phyloP scores from a whole-genome alignment of 164 flowering plant species.

The Santalum album region DNA sequence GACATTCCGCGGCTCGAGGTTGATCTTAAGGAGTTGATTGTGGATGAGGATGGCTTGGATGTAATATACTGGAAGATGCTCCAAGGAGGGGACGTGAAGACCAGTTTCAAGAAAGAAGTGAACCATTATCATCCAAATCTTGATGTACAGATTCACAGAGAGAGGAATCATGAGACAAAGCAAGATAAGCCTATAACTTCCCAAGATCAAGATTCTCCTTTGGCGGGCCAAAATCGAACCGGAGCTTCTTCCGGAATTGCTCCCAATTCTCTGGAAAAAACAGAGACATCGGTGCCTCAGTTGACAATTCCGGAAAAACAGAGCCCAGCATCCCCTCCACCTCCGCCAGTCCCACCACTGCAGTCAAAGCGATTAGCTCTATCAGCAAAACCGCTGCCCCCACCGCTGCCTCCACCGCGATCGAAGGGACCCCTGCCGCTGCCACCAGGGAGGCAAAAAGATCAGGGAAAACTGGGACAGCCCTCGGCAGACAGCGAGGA shows the following conservation, averaged over 20 bases:
- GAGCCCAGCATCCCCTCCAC: conserved; percentile 1
- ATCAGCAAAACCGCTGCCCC: conserved; percentile 12
- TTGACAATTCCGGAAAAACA: not conserved
- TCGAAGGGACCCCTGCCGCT: conserved; percentile 16
- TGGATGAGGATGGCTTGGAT: conserved; percentile 87
- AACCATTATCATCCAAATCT: conserved; percentile 11
- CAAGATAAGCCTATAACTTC: conserved; percentile 23
- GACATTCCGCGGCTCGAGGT: conserved; percentile 19
- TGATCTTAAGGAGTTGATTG: conserved; percentile 54
- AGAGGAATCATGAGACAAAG: conserved; percentile 2
- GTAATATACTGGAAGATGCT: conserved; percentile 79
- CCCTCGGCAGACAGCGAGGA: not conserved
- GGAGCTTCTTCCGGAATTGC: not conserved
- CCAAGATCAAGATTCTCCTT: conserved; percentile 21
- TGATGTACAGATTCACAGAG: conserved; percentile 19
- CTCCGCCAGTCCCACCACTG: conserved; percentile 3
- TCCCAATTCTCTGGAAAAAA: not conserved
- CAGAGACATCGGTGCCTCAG: not conserved
- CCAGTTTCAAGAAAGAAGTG: conserved; percentile 21
- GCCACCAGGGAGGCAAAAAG: conserved; percentile 14
- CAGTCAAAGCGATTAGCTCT: not conserved
- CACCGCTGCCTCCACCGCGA: conserved; percentile 34
- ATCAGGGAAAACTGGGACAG: conserved; percentile 1
- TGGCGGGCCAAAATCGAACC: not conserved
- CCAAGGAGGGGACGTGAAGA: conserved; percentile 20